Evolutionary conservation across 2,329 filamentous ascomycete genomes (phyloP).

Genomic region (Hypocrella siamensis): DNA sequence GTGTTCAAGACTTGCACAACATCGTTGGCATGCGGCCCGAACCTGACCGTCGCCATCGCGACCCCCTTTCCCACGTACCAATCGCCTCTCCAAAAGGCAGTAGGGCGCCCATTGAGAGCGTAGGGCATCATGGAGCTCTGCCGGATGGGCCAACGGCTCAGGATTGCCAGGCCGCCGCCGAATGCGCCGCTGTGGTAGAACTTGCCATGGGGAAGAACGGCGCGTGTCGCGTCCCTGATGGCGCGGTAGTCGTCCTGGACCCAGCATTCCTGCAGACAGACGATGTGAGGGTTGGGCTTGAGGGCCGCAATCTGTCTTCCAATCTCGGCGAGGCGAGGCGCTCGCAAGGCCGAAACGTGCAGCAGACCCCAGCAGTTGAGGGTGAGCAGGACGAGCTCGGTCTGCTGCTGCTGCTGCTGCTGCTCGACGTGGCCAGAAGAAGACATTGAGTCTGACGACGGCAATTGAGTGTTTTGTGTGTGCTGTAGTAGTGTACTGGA

Average conservation of each 20-base stretch:
- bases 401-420: slow-evolving; percentile 22
- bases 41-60: slow-evolving; percentile 64
- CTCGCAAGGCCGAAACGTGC: slow-evolving; percentile 63
- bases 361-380: slow-evolving; percentile 97
- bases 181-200: slow-evolving; percentile 87
- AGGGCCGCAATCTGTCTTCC: slow-evolving; percentile 59
- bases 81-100: slow-evolving; percentile 85
- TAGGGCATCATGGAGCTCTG: slow-evolving; percentile 78
- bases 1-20: slow-evolving; percentile 85
- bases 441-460: no score
- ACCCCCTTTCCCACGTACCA: slow-evolving; percentile 96
- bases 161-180: slow-evolving; percentile 74
- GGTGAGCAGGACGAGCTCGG: slow-evolving; percentile 62
- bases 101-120: slow-evolving; percentile 82
- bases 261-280: slow-evolving; percentile 93
- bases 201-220: slow-evolving; percentile 75
- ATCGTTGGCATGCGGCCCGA: slow-evolving; percentile 47
- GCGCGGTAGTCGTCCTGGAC: slow-evolving; percentile 68
- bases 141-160: slow-evolving; percentile 84
- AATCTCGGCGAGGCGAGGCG: slow-evolving; percentile 68
- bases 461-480: no score
- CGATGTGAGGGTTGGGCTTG: slow-evolving; percentile 60
- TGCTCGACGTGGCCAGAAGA: slow-evolving; percentile 3
- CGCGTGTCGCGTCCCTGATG: slow-evolving; percentile 57
- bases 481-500: no score